Percentiles rank a stretch among this genome's conserved stretches.
phyloP scores from a whole-genome alignment of 2,329 filamentous ascomycete species.

The Aspergillus caelatus region DNA sequence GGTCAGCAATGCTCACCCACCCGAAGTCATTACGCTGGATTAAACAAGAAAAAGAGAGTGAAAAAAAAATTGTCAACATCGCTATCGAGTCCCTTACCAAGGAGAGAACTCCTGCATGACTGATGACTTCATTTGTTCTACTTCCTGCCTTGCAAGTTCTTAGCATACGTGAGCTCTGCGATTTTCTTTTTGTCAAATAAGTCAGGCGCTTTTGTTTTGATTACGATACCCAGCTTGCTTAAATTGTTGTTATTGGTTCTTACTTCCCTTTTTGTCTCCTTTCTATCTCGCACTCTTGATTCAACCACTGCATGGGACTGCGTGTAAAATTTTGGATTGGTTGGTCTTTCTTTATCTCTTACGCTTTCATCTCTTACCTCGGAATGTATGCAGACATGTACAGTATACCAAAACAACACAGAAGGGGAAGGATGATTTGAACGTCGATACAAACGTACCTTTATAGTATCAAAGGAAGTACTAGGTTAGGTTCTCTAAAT shows the following conservation, averaged over 20 bases:
- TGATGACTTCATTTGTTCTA: neutral
- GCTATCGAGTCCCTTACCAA: neutral
- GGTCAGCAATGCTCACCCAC: neutral
- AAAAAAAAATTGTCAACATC: neutral
- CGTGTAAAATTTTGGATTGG: neutral
- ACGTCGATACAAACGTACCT: neutral
- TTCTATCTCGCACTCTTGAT: neutral
- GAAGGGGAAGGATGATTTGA: neutral
- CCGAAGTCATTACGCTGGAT: slow-evolving; percentile 28
- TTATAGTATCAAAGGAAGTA: no score
- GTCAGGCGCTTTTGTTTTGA: neutral
- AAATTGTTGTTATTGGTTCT: neutral
- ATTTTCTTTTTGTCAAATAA: neutral
- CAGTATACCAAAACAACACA: neutral
- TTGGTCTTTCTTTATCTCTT: neutral
- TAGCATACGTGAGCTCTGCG: neutral
- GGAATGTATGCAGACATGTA: neutral
- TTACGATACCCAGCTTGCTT: slow-evolving; percentile 1
- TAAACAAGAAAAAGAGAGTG: slow-evolving; percentile 5
- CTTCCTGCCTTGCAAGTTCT: neutral
- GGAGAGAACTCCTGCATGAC: neutral
- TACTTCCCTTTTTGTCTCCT: neutral
- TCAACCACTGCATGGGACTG: neutral
- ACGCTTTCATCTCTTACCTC: neutral
- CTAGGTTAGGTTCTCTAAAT: neutral